Base-by-base conservation (phyloP, 345 rosid genomes). In the Gossypium turneri region DNA sequence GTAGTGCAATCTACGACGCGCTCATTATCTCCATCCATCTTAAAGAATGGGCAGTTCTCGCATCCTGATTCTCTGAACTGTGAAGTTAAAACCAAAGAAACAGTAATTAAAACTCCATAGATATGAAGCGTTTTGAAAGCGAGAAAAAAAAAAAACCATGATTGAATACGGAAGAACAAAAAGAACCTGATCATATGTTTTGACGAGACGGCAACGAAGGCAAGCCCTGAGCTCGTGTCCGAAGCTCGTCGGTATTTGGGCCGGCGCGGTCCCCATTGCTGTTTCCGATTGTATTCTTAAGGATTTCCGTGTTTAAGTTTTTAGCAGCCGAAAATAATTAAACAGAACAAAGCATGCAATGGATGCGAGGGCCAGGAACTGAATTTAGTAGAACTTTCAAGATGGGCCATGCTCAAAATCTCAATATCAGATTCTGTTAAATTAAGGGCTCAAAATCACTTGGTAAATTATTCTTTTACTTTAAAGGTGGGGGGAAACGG, bases 221-320 rank as follows among this genome's bases (percentile, higher is more conserved):
- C 95, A 87, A 55, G 95, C 92, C 82, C 95, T 82, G 12, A 90
- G 89, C 70, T 87, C 91, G 51, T 90, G 92, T 16, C 95, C 95
- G 16, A 88, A 88, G 80, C 91, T 88, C n/a, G 92, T 90, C 55
- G 95, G 92, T 69, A 90, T 88, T 75, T 90, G 92, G 0, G 92
- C 92, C 6, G 94, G 82, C 12, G 81, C 79, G 29, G 86, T 84
- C 66, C 81, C 88, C 90, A 85, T 82, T 56, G 43, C 78, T 6
- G 38, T 34, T 75, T 72, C 65, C 38, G 9, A n/a, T 57, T 17
- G 57, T 20, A 34, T 72, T 27, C 58, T 7, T 53, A n/a, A 53
- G 15, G 29, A 20, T 57, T 57, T 57, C 62, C 62, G 34, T 20
- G 62, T 3, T 53, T n/a, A 7, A 53, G 58, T 17, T 17, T 53